These are phyloP conservation scores for Yamadazyma takamatsuzukensis DNA, from an alignment of 805 yeast genomes.

Conservation along the genomic window DNA sequence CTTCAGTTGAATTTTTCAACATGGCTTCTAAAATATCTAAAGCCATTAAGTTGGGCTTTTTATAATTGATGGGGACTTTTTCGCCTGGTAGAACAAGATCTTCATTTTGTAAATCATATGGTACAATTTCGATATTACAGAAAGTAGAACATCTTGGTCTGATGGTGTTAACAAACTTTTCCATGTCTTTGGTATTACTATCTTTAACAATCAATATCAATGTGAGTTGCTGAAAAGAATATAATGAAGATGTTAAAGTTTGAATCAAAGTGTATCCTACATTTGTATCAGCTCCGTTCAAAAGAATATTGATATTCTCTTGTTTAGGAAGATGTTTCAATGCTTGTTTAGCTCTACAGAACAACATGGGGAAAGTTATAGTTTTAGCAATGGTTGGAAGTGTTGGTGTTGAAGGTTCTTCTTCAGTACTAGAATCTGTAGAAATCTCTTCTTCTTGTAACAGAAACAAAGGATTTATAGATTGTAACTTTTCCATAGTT, in stretches of 20 bases:
- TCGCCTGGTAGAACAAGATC: conserved; percentile 36
- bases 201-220: conserved; percentile 27
- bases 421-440: conserved; percentile 11
- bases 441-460: conserved; percentile 6
- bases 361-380: conserved; percentile 29
- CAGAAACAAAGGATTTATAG: conserved; percentile 22
- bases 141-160: conserved; percentile 12
- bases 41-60: conserved; percentile 37
- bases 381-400: conserved; percentile 32
- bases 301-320: conserved; percentile 26
- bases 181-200: conserved; percentile 15
- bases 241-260: conserved; percentile 24
- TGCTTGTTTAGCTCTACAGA: conserved; percentile 36
- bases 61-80: conserved; percentile 28
- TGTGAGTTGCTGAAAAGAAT: conserved; percentile 22
- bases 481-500: conserved; percentile 16
- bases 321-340: conserved; percentile 20
- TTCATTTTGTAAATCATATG: conserved; percentile 31
- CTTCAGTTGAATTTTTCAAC: conserved; percentile 19
- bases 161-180: conserved; percentile 19
- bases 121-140: conserved; percentile 22
- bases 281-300: conserved; percentile 42
- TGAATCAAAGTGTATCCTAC: conserved; percentile 36
- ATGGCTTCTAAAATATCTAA: conserved; percentile 32
- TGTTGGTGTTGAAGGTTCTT: conserved; percentile 1